These are phyloP conservation scores for Solanum pinnatisectum DNA, from an alignment of 257 asterid species.

Conservation along the genomic window DNA sequence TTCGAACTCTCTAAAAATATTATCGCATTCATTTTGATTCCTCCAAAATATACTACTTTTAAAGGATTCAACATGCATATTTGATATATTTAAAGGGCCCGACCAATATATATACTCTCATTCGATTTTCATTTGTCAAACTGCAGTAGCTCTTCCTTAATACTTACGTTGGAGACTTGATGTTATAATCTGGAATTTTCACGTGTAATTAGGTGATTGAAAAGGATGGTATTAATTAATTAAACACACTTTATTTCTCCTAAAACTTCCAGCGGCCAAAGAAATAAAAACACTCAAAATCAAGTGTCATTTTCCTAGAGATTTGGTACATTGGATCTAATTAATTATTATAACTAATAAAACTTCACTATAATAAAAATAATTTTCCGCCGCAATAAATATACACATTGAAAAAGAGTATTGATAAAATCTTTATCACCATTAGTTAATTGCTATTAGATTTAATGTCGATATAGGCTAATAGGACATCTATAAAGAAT, in stretches of 20 bases:
- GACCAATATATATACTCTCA: not conserved
- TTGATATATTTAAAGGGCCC: not conserved
- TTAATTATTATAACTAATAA: not conserved
- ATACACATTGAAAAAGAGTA: rapidly evolving
- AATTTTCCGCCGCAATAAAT: rapidly evolving
- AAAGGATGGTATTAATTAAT: not conserved
- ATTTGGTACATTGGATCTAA: not conserved
- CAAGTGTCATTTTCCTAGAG: conserved; percentile 2
- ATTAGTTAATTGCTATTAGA: no score
- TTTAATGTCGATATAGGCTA: rapidly evolving
- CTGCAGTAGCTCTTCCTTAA: not conserved
- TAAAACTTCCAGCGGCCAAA: not conserved
- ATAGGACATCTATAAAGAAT: no score
- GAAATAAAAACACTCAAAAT: not conserved
- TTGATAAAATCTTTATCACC: rapidly evolving
- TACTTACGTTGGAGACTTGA: not conserved
- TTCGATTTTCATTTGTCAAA: not conserved
- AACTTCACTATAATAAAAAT: no score
- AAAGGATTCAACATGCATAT: no score
- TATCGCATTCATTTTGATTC: rapidly evolving
- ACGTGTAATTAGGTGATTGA: conserved; percentile 11
- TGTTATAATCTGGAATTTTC: not conserved
- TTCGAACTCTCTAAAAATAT: no score
- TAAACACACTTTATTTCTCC: not conserved
- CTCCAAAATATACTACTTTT: no score